Percentiles rank a stretch among this genome's conserved stretches.
phyloP scores from a whole-genome alignment of 495 filamentous ascomycete genomes.

The Evernia prunastri region DNA sequence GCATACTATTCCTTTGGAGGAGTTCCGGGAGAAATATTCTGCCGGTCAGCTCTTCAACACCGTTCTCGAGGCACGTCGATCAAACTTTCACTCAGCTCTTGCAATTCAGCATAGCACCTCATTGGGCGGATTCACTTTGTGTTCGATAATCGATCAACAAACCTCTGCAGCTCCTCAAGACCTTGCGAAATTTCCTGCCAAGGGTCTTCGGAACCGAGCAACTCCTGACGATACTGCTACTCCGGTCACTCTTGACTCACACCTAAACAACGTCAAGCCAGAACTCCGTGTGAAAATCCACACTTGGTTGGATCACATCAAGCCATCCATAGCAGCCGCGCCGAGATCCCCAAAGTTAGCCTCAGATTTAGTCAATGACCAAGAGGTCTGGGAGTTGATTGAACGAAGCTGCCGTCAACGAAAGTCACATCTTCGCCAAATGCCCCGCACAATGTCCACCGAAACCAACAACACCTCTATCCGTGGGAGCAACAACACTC shows the following conservation, averaged over 20 bases:
- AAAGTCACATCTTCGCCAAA: neutral
- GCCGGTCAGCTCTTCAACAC: neutral
- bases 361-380: neutral
- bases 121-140: neutral
- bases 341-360: neutral
- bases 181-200: neutral
- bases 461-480: neutral
- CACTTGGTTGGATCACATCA: neutral
- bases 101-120: neutral
- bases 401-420: neutral
- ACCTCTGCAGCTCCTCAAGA: neutral
- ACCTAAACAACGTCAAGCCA: neutral
- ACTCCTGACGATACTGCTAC: neutral
- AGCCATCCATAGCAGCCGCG: neutral
- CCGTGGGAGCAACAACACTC: neutral
- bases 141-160: neutral
- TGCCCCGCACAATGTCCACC: neutral
- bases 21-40: neutral
- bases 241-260: neutral
- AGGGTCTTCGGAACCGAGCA: neutral
- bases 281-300: neutral
- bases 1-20: neutral
- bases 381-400: neutral
- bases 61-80: neutral
- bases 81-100: neutral